Percentiles rank a stretch among this genome's conserved stretches.
phyloP scores from a whole-genome alignment of 2,329 filamentous ascomycete genomes.

The Catunica adiposa region DNA sequence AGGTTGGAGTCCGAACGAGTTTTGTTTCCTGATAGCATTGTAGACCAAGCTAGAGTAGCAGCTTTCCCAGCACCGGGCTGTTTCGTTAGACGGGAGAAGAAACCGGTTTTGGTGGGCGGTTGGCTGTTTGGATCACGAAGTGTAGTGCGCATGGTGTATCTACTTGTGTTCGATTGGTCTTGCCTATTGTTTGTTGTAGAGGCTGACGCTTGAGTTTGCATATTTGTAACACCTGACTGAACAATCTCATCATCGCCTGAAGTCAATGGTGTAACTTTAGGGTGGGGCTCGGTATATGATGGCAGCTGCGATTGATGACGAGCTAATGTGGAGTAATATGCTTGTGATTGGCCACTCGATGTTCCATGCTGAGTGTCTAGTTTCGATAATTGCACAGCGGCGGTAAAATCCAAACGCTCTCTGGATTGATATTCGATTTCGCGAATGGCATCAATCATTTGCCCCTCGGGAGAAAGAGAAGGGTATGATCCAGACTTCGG shows the following conservation, averaged over 20 bases:
- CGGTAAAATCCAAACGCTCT: constrained; percentile 76
- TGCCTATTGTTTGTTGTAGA: background rate
- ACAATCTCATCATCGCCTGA: too few species aligned
- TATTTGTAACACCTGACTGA: too few species aligned
- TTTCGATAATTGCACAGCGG: constrained; percentile 57
- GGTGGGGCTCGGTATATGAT: too few species aligned
- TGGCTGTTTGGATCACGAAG: constrained; percentile 34
- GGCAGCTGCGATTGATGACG: too few species aligned
- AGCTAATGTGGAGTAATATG: background rate
- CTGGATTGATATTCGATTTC: constrained; percentile 83
- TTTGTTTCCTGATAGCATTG: constrained; percentile 20
- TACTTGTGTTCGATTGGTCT: constrained; percentile 35
- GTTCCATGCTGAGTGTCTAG: constrained; percentile 16
- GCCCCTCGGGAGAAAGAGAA: constrained; percentile 66
- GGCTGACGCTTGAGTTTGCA: too few species aligned
- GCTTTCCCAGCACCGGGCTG: constrained; percentile 40
- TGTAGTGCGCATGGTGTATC: constrained; percentile 45
- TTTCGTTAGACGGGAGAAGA: constrained; percentile 7
- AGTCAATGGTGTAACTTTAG: too few species aligned
- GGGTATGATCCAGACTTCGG: constrained; percentile 24
- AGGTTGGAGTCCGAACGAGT: background rate
- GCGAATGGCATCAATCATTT: constrained; percentile 63
- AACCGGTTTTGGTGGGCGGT: constrained; percentile 23
- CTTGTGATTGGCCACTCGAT: background rate
- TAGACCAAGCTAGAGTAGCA: constrained; percentile 43